Conservation (phyloP, 2,329 filamentous ascomycete species). For the Cadophora malorum region DNA sequence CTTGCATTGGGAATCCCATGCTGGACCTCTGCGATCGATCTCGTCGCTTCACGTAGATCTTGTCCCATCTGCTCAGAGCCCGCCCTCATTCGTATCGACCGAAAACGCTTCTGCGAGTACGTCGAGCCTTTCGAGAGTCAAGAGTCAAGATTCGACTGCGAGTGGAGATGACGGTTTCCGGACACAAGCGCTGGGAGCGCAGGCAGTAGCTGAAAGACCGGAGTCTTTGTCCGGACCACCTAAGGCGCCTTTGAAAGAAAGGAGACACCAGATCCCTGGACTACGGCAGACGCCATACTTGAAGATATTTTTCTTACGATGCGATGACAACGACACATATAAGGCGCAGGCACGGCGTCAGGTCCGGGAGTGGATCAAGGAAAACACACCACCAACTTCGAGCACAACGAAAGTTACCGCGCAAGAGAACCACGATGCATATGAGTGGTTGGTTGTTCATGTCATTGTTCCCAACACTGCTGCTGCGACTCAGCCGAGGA, state of each 20-base stretch:
- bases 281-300: slow-evolving; percentile 92
- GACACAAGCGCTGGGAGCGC: slow-evolving; percentile 59
- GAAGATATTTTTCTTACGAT: slow-evolving; percentile 86
- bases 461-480: slow-evolving; percentile 87
- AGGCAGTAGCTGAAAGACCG: slow-evolving; percentile 41
- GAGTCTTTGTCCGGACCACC: slow-evolving; percentile 34
- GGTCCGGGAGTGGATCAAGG: slow-evolving; percentile 90
- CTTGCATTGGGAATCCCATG: slow-evolving; percentile 96
- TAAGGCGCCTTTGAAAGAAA: slow-evolving; percentile 54
- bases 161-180: slow-evolving; percentile 65
- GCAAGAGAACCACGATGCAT: slow-evolving; percentile 94
- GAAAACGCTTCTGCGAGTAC: slow-evolving; percentile 45
- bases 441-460: slow-evolving; percentile 93
- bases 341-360: slow-evolving; percentile 79
- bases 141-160: slow-evolving; percentile 47
- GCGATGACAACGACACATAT: slow-evolving; percentile 95
- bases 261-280: slow-evolving; percentile 94
- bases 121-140: slow-evolving; percentile 45
- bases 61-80: slow-evolving; percentile 61
- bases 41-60: slow-evolving; percentile 91
- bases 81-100: slow-evolving; percentile 46
- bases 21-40: slow-evolving; percentile 89
- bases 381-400: slow-evolving; percentile 67
- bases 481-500: slow-evolving; percentile 78
- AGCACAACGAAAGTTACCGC: slow-evolving; percentile 62